A percentile compares a stretch with the other conserved stretches of the same genome.
Conservation (phyloP, 2,329 filamentous ascomycete species). For the Fusarium algeriense region DNA sequence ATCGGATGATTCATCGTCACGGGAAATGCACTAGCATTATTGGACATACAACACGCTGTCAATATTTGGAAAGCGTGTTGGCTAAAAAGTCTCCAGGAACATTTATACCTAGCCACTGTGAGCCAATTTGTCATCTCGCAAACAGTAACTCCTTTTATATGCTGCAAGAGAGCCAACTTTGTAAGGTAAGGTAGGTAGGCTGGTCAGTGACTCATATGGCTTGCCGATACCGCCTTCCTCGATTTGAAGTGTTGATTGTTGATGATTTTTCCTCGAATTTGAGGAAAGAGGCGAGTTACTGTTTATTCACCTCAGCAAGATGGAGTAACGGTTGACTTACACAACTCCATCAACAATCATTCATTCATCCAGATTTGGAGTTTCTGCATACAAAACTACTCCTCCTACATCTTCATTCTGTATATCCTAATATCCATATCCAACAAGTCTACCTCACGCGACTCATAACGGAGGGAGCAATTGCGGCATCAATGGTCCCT, state of each 20-base stretch:
- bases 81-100: neutral
- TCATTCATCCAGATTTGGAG: neutral
- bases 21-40: neutral
- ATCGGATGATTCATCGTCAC: too few species aligned
- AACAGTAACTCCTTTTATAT: neutral
- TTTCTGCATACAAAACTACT: neutral
- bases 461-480: conserved; percentile 39
- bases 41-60: neutral
- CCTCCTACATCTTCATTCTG: neutral
- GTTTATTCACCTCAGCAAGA: neutral
- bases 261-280: neutral
- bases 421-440: neutral
- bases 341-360: neutral
- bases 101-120: too few species aligned
- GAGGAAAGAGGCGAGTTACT: neutral
- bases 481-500: neutral
- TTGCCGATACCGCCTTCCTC: neutral
- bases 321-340: neutral
- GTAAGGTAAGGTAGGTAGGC: neutral
- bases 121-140: neutral
- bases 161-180: neutral
- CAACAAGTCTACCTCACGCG: neutral
- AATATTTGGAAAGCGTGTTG: neutral
- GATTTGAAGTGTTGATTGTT: neutral
- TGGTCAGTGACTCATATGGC: neutral